These are phyloP conservation scores for Stephania yunnanensis DNA, from an alignment of 164 flowering plant species.

Conservation along the genomic window DNA sequence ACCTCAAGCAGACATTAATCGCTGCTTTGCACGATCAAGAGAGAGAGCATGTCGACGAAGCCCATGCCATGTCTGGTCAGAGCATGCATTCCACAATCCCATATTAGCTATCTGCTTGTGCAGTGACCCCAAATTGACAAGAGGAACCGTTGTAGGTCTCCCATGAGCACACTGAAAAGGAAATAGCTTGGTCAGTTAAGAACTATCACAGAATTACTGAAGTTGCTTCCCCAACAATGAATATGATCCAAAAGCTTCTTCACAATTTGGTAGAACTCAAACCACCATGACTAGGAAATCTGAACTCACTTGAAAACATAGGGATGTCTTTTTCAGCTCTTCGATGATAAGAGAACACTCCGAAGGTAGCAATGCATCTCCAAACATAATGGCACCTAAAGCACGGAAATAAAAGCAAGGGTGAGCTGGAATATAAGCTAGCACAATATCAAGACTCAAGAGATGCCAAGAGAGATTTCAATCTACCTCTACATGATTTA, in stretches of 20 bases:
- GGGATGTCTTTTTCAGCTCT: conserved; percentile 75
- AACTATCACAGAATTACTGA: not conserved
- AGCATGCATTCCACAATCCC: conserved; percentile 16
- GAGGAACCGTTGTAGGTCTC: conserved; percentile 86
- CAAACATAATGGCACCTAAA: conserved; percentile 98
- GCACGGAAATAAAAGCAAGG: not conserved
- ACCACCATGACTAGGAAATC: not conserved
- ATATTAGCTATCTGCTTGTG: conserved; percentile 62
- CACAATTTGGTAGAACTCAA: not conserved
- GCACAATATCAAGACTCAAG: not conserved
- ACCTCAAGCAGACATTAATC: conserved; percentile 31
- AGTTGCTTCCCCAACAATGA: not conserved
- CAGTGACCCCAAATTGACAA: conserved; percentile 70
- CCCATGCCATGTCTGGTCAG: conserved; percentile 60
- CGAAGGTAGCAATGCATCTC: conserved; percentile 85
- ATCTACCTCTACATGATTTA: conserved; percentile 91
- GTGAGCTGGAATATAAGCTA: conserved; percentile 4
- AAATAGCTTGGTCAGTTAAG: not conserved
- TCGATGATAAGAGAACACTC: conserved; percentile 93
- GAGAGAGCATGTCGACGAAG: conserved; percentile 39
- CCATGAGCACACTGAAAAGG: conserved; percentile 95
- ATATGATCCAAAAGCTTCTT: not conserved
- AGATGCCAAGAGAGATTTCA: not conserved
- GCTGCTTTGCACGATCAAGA: conserved; percentile 46
- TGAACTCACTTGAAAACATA: conserved; percentile 81